Evolutionary conservation across 2,329 filamentous ascomycete species (phyloP).

Genomic region (Malbranchea zuffiana): DNA sequence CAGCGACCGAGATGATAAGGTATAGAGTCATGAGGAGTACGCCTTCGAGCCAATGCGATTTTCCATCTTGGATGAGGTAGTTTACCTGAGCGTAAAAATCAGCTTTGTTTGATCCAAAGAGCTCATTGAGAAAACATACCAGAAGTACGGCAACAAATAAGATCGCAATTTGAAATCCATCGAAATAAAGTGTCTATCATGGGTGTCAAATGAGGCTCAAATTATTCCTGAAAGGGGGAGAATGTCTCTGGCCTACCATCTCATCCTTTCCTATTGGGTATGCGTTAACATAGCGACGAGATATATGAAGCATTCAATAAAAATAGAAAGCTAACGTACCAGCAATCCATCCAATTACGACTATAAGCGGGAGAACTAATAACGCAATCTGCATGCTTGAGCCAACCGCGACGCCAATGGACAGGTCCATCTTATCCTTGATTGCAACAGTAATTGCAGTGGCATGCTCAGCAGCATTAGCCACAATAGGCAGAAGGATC

Average conservation of each 20-base stretch:
- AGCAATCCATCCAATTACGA: constrained; percentile 52
- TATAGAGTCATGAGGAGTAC: constrained; percentile 50
- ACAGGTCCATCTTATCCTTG: constrained; percentile 60
- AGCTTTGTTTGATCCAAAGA: constrained; percentile 2
- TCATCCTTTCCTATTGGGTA: constrained; percentile 35
- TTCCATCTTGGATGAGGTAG: constrained; percentile 52
- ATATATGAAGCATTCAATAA: not conserved
- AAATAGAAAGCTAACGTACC: constrained; percentile 24
- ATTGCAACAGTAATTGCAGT: constrained; percentile 51
- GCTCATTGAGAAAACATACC: constrained; percentile 19
- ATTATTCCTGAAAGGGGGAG: too few relatives aligned
- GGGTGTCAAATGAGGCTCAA: too few relatives aligned
- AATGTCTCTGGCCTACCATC: constrained; percentile 45
- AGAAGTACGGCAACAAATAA: constrained; percentile 46
- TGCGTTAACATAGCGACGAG: constrained; percentile 7
- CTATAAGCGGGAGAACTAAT: constrained; percentile 49
- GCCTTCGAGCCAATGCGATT: constrained; percentile 51
- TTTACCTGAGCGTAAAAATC: constrained; percentile 38
- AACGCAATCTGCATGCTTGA: constrained; percentile 56
- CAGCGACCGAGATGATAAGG: constrained; percentile 50
- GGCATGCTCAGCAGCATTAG: constrained; percentile 56
- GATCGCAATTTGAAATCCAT: constrained; percentile 70
- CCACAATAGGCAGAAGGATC: constrained; percentile 55
- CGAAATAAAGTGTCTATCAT: constrained; percentile 69
- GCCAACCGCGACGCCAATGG: constrained; percentile 55